Evolutionary conservation across 2,329 filamentous ascomycete species (phyloP).

Genomic region (Pseudocercospora fuligena): DNA sequence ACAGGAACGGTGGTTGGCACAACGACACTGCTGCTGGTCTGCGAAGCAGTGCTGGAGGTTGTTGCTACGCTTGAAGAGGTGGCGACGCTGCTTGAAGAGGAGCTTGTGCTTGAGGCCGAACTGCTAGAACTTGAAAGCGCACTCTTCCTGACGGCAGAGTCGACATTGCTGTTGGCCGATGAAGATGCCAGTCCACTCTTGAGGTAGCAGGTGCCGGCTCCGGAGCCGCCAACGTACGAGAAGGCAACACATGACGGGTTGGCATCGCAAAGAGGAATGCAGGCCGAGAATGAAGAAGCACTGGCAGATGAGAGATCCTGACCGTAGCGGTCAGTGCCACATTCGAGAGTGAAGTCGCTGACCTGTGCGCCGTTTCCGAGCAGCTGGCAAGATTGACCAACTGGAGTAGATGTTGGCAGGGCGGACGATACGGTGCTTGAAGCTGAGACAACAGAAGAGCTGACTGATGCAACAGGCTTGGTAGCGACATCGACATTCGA

Average conservation of each 20-base stretch:
- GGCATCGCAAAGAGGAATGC: slow-evolving; percentile 21
- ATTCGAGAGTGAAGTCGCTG: slow-evolving; percentile 21
- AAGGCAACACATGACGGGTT: background rate
- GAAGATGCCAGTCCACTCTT: background rate
- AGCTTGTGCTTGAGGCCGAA: background rate
- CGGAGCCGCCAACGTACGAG: background rate
- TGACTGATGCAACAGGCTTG: background rate
- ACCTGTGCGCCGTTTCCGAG: slow-evolving; percentile 11
- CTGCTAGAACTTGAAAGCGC: background rate
- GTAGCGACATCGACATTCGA: slow-evolving; percentile 18
- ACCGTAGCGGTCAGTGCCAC: slow-evolving; percentile 30
- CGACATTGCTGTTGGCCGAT: background rate
- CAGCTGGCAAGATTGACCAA: background rate
- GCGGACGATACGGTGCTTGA: background rate
- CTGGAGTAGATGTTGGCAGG: background rate
- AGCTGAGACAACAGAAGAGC: background rate
- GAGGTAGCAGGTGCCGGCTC: background rate
- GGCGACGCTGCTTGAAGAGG: too few relatives aligned
- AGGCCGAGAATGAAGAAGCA: slow-evolving; percentile 29
- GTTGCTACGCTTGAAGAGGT: too few relatives aligned
- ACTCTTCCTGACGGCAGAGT: background rate
- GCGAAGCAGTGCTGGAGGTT: background rate
- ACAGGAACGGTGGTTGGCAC: too few relatives aligned
- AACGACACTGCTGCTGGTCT: too few relatives aligned
- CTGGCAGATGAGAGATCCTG: slow-evolving; percentile 28